Base-by-base conservation (phyloP, 2,329 filamentous ascomycete genomes). In the Leptographium flavum region DNA sequence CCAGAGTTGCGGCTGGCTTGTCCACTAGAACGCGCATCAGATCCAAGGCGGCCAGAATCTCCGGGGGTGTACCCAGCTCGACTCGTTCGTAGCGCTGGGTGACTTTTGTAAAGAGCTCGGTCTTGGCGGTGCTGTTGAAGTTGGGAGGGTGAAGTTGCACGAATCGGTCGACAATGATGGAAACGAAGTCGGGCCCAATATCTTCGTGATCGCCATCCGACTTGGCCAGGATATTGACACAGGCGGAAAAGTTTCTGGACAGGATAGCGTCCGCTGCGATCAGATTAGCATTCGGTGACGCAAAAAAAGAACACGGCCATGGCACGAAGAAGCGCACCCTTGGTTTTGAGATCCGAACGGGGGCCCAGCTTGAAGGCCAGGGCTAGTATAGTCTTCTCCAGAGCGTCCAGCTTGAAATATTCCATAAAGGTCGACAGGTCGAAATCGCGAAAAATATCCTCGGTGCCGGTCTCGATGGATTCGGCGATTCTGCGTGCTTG, bases 391-490 rank as follows among this genome's bases (percentile, higher is more conserved):
- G 86, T 85, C 69, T 94, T 94, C 57, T 87, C 79, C 39, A 95
- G 63, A 10, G 87, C 79, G 64, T 95, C 88, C 45, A 95, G 73
- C 60, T 88, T 87, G 69, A 98, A 98, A 62, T 96, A 88, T 52
- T 94, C 84, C 71, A 96, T 81, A 60, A 98, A 95, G 2, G 83
- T 85, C 3, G 85, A 83, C n/a, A 98, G 74, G 59, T 98, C 90
- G 56, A 98, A 95, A 59, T 96, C 90, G 47, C 87, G 83, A 61
- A 94, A 95, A 49, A 94, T 77, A 55, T 98, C 90, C 55, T 92
- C 87, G 54, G 92, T 90, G 19, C 80, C 85, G 2, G 80, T 82
- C 62, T 95, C 88, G 59, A 98, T 83, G 19, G 88, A 84, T 61
- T 96, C 88, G 49, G 90, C 88, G 58, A 98, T 94, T 64, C 87